Evolutionary conservation across 2,329 filamentous ascomycete species (phyloP), one percentile per base, ranked within the genome.

Genomic region (Sporothrix variecibatus): DNA sequence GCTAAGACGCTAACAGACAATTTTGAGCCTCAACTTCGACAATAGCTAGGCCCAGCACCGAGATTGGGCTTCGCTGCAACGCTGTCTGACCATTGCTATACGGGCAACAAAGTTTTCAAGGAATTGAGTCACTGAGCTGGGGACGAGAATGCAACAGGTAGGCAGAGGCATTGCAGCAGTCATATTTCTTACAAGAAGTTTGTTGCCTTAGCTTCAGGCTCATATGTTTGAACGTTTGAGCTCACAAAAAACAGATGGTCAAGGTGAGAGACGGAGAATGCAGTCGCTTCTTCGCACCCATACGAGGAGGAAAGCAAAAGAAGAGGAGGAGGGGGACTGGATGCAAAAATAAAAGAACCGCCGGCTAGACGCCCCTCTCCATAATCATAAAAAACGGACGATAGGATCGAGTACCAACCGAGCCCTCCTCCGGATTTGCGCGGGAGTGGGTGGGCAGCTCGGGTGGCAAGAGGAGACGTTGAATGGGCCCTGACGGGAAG

Each of bases 341-440:
- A 12, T 43, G 56, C n/a, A 60, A 60, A 49, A 20, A 8, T 20
- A 38, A 43, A 53, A 26, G 67, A 28, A 40, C 46, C 17, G 28
- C 46, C 64, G 64, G 43, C 40, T 31, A 8, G 40, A 31, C 40
- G 11, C 4, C 11, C 11, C 43, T 12, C 26, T 31, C 40, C 23
- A 65, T 15, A 38, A 20, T 11, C 51, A 23, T 53, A 11, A 4
- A 38, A n/a, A 53, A 38, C 67, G 67, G 26, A 69, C 31, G 28
- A 56, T 28, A 46, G 28, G 46, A 69, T 34, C 43, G 46, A 69
- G 26, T 56, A 26, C 46, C 5, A 38, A 46, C 67, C 28, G 46
- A 51, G 46, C 28, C 43, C n/a, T 7, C 62, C 43, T 51, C 67
- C 67, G 49, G 67, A 69, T 69, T 38, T 53, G 65, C n/a, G 9